Conservation (phyloP, 2,329 filamentous ascomycete species). For the Arthrobotrys musiformis region DNA sequence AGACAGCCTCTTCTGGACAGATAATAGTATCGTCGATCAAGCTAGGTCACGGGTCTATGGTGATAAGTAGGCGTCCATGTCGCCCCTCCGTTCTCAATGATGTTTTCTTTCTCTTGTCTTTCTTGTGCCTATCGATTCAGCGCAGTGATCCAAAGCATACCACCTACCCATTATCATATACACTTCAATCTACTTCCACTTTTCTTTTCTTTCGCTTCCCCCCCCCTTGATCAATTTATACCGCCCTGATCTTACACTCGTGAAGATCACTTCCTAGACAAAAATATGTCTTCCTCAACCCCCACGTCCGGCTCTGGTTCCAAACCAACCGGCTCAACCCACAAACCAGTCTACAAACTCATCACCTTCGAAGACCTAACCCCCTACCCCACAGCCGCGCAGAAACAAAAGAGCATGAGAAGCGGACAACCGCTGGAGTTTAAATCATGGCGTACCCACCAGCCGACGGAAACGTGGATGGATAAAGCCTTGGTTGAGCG, state of each 20-base stretch:
- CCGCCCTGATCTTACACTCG: no score
- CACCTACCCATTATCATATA: background rate
- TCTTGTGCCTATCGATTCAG: background rate
- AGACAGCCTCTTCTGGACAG: background rate
- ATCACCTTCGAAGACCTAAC: slow-evolving; percentile 25
- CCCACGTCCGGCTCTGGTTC: background rate
- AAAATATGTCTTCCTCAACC: background rate
- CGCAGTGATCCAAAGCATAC: background rate
- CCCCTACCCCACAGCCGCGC: background rate
- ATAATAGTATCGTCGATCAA: background rate
- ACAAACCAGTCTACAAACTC: slow-evolving; percentile 25
- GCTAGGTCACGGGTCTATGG: background rate
- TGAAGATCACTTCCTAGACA: background rate
- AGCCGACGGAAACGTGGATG: slow-evolving; percentile 8
- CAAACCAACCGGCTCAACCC: background rate
- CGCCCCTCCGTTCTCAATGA: background rate
- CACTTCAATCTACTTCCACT: background rate
- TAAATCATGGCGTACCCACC: slow-evolving; percentile 13
- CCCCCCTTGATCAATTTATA: background rate
- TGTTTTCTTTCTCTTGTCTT: background rate
- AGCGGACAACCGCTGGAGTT: background rate
- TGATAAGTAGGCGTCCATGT: slow-evolving; percentile 4
- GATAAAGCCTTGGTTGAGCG: slow-evolving; percentile 16
- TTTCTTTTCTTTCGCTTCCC: background rate
- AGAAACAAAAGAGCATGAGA: background rate